Evolutionary conservation across 1,284 basidiomycete species (phyloP).

Genomic region (Ceratobasidium papillatum): DNA sequence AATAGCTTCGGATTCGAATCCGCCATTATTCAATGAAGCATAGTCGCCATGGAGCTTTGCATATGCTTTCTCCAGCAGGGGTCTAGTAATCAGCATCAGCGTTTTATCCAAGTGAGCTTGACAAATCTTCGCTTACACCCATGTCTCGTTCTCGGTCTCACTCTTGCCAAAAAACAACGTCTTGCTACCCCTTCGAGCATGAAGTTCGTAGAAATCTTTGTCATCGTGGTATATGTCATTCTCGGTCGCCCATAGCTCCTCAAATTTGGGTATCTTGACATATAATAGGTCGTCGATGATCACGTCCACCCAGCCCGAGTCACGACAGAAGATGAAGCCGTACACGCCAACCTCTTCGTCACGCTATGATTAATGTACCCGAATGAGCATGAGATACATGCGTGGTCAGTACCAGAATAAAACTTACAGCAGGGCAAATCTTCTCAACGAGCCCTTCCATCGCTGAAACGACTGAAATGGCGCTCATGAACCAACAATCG

Average conservation of each 20-base stretch:
- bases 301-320: slow-evolving; percentile 44
- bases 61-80: slow-evolving; percentile 45
- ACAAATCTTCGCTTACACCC: slow-evolving; percentile 36
- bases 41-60: slow-evolving; percentile 45
- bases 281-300: slow-evolving; percentile 44
- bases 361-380: slow-evolving; percentile 50
- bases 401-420: neutral
- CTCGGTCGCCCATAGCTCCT: slow-evolving; percentile 39
- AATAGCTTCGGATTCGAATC: slow-evolving; percentile 41
- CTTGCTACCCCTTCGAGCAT: slow-evolving; percentile 40
- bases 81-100: neutral
- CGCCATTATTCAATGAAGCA: slow-evolving; percentile 35
- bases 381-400: neutral
- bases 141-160: slow-evolving; percentile 45
- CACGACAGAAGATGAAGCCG: slow-evolving; percentile 51
- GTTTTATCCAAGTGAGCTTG: neutral
- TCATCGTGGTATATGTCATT: slow-evolving; percentile 42
- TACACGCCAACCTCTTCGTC: slow-evolving; percentile 64
- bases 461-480: slow-evolving; percentile 56
- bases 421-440: slow-evolving; percentile 59
- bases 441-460: slow-evolving; percentile 58
- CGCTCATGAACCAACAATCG: slow-evolving; percentile 63
- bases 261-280: slow-evolving; percentile 41
- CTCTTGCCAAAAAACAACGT: slow-evolving; percentile 44
- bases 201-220: slow-evolving; percentile 26